Evolutionary conservation across 805 yeast species (phyloP).

Genomic region (Candida ovalis): DNA sequence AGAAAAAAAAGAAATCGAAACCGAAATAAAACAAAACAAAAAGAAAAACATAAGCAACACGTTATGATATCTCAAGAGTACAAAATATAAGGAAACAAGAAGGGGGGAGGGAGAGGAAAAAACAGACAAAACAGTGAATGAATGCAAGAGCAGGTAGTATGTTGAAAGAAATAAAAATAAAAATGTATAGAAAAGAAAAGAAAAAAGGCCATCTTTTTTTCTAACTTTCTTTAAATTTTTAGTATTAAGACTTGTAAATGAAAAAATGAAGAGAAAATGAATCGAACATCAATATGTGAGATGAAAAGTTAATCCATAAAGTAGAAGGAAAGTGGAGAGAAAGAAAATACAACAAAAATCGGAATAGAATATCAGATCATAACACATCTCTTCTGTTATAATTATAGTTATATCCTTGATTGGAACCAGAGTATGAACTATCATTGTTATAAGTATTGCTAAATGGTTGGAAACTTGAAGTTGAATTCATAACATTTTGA

Average conservation of each 20-base stretch:
- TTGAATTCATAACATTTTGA: background rate
- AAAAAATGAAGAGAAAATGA: too few relatives aligned
- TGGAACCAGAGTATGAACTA: background rate
- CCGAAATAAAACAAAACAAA: background rate
- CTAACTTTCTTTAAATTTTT: too few relatives aligned
- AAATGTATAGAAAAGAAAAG: background rate
- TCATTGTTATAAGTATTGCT: background rate
- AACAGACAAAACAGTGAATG: background rate
- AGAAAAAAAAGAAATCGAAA: background rate
- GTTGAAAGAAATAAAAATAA: background rate
- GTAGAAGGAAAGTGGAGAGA: background rate
- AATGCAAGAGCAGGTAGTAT: background rate
- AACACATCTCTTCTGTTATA: slow-evolving; percentile 17
- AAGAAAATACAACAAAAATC: background rate
- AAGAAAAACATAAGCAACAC: background rate
- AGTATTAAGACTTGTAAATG: too few relatives aligned
- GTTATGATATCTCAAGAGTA: background rate
- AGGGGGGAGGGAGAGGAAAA: background rate
- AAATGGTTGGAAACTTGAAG: background rate
- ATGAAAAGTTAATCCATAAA: background rate
- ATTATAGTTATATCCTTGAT: slow-evolving; percentile 2
- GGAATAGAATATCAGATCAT: background rate
- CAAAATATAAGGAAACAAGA: background rate
- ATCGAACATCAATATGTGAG: too few relatives aligned
- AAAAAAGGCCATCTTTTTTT: too few relatives aligned